Conservation (phyloP, 2,329 filamentous ascomycete genomes). For the Aureobasidium sp. region DNA sequence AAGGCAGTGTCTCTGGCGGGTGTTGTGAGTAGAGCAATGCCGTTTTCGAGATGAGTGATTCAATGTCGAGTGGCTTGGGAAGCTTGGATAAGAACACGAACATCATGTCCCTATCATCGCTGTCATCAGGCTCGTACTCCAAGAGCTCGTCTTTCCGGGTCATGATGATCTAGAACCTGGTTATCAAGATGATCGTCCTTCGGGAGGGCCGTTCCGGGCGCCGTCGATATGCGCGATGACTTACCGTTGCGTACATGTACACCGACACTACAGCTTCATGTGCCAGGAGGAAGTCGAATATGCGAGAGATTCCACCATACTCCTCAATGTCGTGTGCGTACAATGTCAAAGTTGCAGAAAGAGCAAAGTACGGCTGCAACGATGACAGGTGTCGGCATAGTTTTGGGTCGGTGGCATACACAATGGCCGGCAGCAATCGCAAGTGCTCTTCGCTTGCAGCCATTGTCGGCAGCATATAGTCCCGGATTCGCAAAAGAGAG, state of each 20-base stretch:
- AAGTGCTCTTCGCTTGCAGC: slow-evolving; percentile 76
- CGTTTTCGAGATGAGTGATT: slow-evolving; percentile 64
- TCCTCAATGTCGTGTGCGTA: slow-evolving; percentile 94
- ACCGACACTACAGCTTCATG: slow-evolving; percentile 80
- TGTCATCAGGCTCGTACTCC: slow-evolving; percentile 66
- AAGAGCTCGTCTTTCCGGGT: slow-evolving; percentile 77
- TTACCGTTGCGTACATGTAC: slow-evolving; percentile 73
- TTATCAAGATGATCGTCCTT: neutral
- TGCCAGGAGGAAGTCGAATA: slow-evolving; percentile 89
- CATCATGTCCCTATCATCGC: slow-evolving; percentile 80
- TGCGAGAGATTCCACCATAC: slow-evolving; percentile 77
- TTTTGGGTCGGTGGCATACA: slow-evolving; percentile 62
- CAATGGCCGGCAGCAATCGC: slow-evolving; percentile 75
- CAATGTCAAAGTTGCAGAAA: slow-evolving; percentile 88
- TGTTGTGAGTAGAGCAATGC: slow-evolving; percentile 55
- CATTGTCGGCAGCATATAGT: slow-evolving; percentile 93
- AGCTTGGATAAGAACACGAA: slow-evolving; percentile 83
- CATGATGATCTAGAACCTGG: slow-evolving; percentile 58
- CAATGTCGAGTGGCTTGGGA: slow-evolving; percentile 72
- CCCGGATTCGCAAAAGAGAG: slow-evolving; percentile 81
- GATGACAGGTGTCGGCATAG: slow-evolving; percentile 57
- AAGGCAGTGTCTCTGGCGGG: slow-evolving; percentile 64
- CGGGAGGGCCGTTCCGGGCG: neutral
- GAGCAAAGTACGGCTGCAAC: slow-evolving; percentile 76
- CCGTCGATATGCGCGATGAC: slow-evolving; percentile 16